These are phyloP conservation scores for Fomitopsis pulvina DNA, from an alignment of 768 basidiomycete species.

Conservation along the genomic window DNA sequence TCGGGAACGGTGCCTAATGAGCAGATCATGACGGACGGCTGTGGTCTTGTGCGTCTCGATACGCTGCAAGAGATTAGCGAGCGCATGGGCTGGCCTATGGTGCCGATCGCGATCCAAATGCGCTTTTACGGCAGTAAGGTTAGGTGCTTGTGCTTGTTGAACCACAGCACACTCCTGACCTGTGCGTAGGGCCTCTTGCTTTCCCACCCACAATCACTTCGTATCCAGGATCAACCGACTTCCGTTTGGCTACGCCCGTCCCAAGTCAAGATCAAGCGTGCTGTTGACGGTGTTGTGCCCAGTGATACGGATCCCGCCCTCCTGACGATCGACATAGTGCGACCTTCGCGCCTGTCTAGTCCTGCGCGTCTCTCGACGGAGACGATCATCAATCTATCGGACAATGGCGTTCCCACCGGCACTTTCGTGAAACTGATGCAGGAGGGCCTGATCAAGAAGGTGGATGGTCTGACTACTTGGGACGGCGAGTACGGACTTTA, in stretches of 20 bases:
- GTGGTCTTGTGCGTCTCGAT: constrained; percentile 38
- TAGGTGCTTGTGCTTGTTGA: not conserved
- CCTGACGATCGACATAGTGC: constrained; percentile 48
- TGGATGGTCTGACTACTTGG: constrained; percentile 20
- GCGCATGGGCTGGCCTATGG: constrained; percentile 10
- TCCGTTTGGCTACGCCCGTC: constrained; percentile 24
- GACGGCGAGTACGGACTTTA: constrained; percentile 1
- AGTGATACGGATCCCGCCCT: constrained; percentile 33
- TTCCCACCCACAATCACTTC: constrained; percentile 15
- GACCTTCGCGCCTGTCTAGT: constrained; percentile 41
- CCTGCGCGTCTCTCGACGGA: constrained; percentile 47
- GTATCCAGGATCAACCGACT: constrained; percentile 10
- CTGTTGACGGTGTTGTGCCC: constrained; percentile 11
- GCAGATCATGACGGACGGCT: constrained; percentile 61
- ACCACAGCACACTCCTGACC: not conserved
- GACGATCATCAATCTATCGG: constrained; percentile 54
- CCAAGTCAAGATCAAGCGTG: constrained; percentile 31
- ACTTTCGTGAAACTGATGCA: constrained; percentile 30
- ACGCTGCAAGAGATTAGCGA: not conserved
- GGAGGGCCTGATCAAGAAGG: constrained; percentile 18
- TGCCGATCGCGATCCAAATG: constrained; percentile 24
- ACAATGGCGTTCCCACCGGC: constrained; percentile 47
- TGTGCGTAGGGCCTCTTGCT: constrained; percentile 23
- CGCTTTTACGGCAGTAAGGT: constrained; percentile 26
- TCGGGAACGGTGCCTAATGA: constrained; percentile 19